Evolutionary conservation across 345 rosid species (phyloP).

Genomic region (Salix purpurea): DNA sequence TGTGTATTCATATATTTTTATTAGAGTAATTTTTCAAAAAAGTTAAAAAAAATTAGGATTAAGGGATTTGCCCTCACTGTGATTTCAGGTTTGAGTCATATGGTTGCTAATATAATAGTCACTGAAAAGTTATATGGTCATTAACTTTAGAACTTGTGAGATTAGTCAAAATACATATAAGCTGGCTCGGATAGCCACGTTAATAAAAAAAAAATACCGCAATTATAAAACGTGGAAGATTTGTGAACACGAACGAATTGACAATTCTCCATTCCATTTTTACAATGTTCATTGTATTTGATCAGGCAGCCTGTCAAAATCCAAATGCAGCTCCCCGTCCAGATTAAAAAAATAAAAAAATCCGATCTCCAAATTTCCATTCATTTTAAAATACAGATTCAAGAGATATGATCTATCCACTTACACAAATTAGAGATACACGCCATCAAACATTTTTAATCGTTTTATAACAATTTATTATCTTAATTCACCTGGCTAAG

Average conservation of each 20-base stretch:
- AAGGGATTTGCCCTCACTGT: too few species aligned
- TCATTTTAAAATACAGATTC: too few species aligned
- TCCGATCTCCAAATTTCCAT: neutral
- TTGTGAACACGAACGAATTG: neutral
- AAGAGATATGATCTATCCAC: neutral
- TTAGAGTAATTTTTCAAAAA: too few species aligned
- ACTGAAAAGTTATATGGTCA: accelerated
- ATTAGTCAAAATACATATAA: too few species aligned
- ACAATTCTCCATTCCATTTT: neutral
- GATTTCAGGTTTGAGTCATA: too few species aligned
- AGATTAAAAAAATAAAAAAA: neutral
- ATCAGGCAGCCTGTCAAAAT: neutral
- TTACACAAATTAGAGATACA: neutral
- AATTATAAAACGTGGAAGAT: neutral
- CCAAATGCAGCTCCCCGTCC: neutral
- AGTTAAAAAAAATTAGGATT: accelerated
- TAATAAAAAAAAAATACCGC: neutral
- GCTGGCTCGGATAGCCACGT: accelerated
- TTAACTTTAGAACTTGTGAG: accelerated
- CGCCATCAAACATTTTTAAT: too few species aligned
- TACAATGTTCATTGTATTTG: neutral
- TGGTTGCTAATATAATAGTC: too few species aligned
- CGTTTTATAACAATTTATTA: too few species aligned
- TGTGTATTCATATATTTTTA: too few species aligned
- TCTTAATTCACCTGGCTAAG: too few species aligned